Conservation (phyloP, 202 grass and related monocot genomes). For the Eragrostis tef region DNA sequence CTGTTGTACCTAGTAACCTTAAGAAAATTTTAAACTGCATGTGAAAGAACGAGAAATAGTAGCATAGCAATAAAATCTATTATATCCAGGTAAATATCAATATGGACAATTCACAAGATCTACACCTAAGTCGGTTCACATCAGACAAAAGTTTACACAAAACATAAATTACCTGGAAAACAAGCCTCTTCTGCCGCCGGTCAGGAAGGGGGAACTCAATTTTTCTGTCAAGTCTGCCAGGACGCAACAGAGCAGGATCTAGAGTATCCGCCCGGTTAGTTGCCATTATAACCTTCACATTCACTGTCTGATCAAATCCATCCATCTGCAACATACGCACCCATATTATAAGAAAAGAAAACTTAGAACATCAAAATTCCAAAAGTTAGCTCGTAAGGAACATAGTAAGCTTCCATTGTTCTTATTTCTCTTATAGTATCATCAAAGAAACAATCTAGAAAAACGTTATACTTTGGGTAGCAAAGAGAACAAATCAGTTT, state of each 20-base stretch:
- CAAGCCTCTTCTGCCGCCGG: constrained; percentile 84
- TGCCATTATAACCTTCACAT: constrained; percentile 97
- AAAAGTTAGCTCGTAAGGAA: neutral
- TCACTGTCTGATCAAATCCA: constrained; percentile 94
- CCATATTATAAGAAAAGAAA: neutral
- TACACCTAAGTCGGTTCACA: no score
- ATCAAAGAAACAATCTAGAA: neutral
- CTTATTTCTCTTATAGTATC: neutral
- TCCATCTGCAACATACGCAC: constrained; percentile 68
- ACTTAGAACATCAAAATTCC: neutral
- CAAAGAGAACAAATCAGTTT: neutral
- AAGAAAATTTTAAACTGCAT: neutral
- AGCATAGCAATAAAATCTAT: neutral
- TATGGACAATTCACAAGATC: neutral
- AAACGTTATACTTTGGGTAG: neutral
- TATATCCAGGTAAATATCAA: neutral
- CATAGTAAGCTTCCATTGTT: neutral
- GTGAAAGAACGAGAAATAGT: no score
- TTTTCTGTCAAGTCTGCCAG: constrained; percentile 85
- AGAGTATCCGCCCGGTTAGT: constrained; percentile 88
- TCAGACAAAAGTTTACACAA: neutral
- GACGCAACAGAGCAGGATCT: constrained; percentile 89
- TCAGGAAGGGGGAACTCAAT: constrained; percentile 94
- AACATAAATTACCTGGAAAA: constrained; percentile 78
- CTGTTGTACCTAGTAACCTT: no score